A percentile compares a stretch with the other conserved stretches of the same genome.
Conservation (phyloP, 352 stramenopile genomes). For the Pythium periplocum region DNA sequence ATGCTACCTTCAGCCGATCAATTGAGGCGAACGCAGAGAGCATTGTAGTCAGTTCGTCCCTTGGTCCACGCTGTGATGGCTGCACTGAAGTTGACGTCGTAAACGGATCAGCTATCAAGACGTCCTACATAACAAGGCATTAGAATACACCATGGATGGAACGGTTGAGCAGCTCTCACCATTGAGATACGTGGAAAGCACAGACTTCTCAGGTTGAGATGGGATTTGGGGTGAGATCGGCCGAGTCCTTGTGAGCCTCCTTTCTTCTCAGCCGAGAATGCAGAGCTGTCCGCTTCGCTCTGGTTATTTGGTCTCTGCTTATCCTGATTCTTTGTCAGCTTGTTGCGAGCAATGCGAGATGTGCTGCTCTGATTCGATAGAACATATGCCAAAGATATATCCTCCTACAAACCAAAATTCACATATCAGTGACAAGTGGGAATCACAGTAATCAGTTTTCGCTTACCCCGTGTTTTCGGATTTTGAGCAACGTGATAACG, state of each 20-base stretch:
- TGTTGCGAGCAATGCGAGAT: conserved; percentile 1
- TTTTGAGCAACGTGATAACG: conserved; percentile 50
- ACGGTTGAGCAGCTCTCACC: background rate
- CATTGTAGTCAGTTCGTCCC: conserved; percentile 46
- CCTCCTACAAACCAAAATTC: conserved; percentile 21
- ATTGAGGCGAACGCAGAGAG: conserved; percentile 36
- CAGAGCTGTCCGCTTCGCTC: no score
- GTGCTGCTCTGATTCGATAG: conserved; percentile 3
- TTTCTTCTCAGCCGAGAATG: no score
- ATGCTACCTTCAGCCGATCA: conserved; percentile 33
- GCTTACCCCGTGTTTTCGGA: conserved; percentile 38
- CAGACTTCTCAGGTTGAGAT: no score
- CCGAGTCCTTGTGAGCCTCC: no score
- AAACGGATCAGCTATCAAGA: conserved; percentile 32
- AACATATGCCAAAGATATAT: conserved; percentile 21
- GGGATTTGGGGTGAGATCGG: no score
- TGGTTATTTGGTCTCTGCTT: no score
- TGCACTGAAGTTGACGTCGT: conserved; percentile 7
- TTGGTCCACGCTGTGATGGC: conserved; percentile 22
- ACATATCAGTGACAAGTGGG: background rate
- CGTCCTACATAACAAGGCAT: conserved; percentile 10
- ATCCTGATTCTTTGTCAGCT: background rate
- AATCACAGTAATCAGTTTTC: background rate
- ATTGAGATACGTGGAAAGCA: conserved; percentile 9
- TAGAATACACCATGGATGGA: no score